These are phyloP conservation scores for Chondrus crispus DNA, from an alignment of 23 red algal species.

Conservation along the genomic window DNA sequence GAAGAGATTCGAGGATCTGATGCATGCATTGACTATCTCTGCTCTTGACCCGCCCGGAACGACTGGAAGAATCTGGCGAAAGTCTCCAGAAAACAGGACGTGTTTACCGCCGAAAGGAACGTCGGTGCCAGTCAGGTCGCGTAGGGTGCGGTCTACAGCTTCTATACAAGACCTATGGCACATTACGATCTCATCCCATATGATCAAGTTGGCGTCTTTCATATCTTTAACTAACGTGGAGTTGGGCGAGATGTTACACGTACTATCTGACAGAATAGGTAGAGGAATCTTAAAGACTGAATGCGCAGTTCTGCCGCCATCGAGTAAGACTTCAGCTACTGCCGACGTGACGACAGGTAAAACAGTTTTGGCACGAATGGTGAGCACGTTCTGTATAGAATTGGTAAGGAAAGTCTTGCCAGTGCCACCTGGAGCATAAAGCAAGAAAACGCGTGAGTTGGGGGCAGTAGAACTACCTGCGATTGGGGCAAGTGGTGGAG, in stretches of 20 bases:
- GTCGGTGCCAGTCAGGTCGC: background rate
- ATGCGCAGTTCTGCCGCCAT: background rate
- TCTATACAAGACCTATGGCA: background rate
- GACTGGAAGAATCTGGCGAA: background rate
- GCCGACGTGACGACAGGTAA: background rate
- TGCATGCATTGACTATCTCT: background rate
- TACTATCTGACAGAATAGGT: background rate
- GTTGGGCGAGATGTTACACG: background rate
- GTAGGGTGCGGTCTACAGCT: background rate
- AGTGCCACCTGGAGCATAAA: background rate
- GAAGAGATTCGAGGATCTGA: background rate
- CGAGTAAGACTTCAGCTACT: background rate
- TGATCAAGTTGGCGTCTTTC: background rate
- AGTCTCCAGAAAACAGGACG: background rate
- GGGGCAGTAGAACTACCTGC: background rate
- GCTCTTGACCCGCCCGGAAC: background rate
- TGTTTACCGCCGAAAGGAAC: background rate
- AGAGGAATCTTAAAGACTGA: background rate
- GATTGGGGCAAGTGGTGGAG: too few species aligned
- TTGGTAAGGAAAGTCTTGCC: background rate
- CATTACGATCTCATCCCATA: slow-evolving; percentile 6
- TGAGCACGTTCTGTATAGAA: background rate
- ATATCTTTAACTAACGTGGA: background rate
- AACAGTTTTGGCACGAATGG: background rate
- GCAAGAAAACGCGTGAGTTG: background rate